Conservation (phyloP, 257 asterid genomes). For the Anisodus tanguticus region DNA sequence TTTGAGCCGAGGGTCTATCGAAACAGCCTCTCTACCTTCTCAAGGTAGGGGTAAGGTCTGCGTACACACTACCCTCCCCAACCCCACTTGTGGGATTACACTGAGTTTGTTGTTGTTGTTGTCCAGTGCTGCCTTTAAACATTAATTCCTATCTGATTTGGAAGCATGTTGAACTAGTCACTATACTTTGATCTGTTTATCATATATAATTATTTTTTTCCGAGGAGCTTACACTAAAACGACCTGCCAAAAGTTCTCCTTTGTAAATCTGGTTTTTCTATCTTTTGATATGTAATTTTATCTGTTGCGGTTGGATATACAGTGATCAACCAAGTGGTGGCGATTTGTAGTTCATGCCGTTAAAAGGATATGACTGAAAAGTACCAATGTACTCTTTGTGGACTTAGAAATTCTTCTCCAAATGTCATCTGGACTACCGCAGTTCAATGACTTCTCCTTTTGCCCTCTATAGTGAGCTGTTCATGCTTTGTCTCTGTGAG, state of each 20-base stretch:
- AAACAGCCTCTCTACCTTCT: too few species aligned
- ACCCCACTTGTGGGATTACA: too few species aligned
- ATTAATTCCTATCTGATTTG: background rate
- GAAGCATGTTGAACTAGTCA: background rate
- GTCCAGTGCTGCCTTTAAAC: background rate
- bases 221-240: slow-evolving; percentile 5
- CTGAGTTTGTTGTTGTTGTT: too few species aligned
- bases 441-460: background rate
- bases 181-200: background rate
- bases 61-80: too few species aligned
- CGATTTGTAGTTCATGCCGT: background rate
- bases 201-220: background rate
- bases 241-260: background rate
- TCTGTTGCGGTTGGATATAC: background rate
- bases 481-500: background rate
- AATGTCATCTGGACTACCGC: background rate
- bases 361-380: background rate
- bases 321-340: background rate
- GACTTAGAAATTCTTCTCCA: background rate
- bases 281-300: background rate
- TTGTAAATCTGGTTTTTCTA: background rate
- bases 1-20: too few species aligned
- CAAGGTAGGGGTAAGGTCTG: too few species aligned
- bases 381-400: background rate
- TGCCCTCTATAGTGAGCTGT: background rate